Conservation (phyloP, 164 flowering plant species). For the Kingdonia uniflora region DNA sequence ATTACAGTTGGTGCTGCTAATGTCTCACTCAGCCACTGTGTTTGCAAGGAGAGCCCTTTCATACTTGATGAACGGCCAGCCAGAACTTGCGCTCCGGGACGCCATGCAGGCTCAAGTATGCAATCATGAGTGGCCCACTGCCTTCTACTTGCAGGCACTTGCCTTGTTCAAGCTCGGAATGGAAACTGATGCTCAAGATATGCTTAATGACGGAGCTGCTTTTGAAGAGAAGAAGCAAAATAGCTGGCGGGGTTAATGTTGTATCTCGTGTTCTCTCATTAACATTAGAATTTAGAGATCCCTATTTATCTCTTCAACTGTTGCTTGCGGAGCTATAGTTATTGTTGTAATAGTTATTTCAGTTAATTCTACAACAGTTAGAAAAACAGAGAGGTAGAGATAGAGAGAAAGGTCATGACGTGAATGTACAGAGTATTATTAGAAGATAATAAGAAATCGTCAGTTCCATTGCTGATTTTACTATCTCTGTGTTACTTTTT, state of each 20-base stretch:
- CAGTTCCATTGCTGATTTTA: too few relatives aligned
- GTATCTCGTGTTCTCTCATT: not conserved
- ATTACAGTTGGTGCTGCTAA: constrained; percentile 72
- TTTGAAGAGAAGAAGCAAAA: constrained; percentile 81
- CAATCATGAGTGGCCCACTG: constrained; percentile 94
- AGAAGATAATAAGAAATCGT: too few relatives aligned
- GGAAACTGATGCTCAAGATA: constrained; percentile 97
- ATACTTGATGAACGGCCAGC: constrained; percentile 72
- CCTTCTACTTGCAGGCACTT: constrained; percentile 94
- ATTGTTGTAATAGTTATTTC: too few relatives aligned
- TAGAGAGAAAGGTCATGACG: too few relatives aligned
- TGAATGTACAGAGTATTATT: too few relatives aligned
- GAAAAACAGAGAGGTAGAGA: too few relatives aligned
- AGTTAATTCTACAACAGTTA: too few relatives aligned
- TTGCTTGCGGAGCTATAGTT: too few relatives aligned
- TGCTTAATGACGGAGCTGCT: constrained; percentile 89
- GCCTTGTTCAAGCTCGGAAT: constrained; percentile 94
- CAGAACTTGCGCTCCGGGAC: constrained; percentile 80
- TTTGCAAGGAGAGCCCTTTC: constrained; percentile 75
- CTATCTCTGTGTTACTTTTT: too few relatives aligned
- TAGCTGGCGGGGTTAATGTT: constrained; percentile 62
- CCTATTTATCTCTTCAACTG: not conserved
- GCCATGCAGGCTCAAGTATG: constrained; percentile 99
- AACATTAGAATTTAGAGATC: not conserved
- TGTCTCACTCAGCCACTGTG: constrained; percentile 88